Base-by-base conservation (phyloP, 2,329 filamentous ascomycete genomes). In the Colletotrichum lupini region DNA sequence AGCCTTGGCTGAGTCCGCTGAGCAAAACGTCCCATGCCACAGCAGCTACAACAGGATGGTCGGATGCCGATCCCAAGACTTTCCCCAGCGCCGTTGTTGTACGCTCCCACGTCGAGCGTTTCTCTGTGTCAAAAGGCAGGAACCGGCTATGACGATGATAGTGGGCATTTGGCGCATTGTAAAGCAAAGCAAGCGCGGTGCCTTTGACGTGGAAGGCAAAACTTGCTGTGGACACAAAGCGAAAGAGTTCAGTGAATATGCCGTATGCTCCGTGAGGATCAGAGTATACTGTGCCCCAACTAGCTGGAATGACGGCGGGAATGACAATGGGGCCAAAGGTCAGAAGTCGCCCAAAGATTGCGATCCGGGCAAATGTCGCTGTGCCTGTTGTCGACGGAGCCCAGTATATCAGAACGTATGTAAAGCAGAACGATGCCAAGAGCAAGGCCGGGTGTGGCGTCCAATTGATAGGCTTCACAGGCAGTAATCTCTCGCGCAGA, bases 21-120 rank as follows among this genome's bases (percentile, higher is more conserved):
- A 91, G 82, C 16, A 92, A 78, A 1, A 90, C 90, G 79, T 93
- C 91, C 80, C 87, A 87, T 6, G 87, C 88, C 0, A 88, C 87
- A 22, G 85, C 87, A 24, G 87, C 86, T 35, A 92, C 86, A 26
- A 86, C 87, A 0, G 90, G 90, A 77, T 92, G 89, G 65, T 88
- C 88, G 72, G 83, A 84, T 63, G 89, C 83, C 1, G 87, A 86
- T 53, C 84, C 86, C 30, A 88, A 82, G 14, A 89, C 80, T 77
- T 83, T 85, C 59, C 81, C 83, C 16, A 87, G 68, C 3, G 86
- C 85, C 28, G 81, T 86, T 14, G 84, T 83, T 61, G 82, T 84
- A 26, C 85, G 85, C 69, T 88, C 85, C 80, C 84, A 84, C 5
- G 79, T 80, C 30, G 82, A 83, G 16, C 82, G 82, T 74, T 86